A percentile compares a stretch with the other conserved stretches of the same genome.
These are phyloP conservation scores for Torulaspora indica DNA, from an alignment of 805 yeast genomes.

Conservation along the genomic window DNA sequence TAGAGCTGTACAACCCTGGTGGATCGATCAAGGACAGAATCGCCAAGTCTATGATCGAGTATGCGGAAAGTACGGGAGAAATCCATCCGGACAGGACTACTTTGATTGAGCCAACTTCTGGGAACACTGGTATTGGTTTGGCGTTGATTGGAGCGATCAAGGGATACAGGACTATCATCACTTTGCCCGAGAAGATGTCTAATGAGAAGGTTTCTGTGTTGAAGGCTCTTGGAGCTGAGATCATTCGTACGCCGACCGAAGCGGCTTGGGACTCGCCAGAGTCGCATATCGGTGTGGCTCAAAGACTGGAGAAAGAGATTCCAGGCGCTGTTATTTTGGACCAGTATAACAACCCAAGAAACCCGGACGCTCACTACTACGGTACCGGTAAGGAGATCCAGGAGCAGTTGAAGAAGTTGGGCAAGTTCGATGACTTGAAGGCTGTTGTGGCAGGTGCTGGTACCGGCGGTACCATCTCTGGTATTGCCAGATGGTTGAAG, in stretches of 20 bases:
- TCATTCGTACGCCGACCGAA: slow-evolving; percentile 85
- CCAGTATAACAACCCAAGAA: slow-evolving; percentile 72
- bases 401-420: slow-evolving; percentile 54
- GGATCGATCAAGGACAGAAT: slow-evolving; percentile 89
- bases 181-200: slow-evolving; percentile 88
- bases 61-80: slow-evolving; percentile 71
- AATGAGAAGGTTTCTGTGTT: slow-evolving; percentile 84
- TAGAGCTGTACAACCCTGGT: slow-evolving; percentile 82
- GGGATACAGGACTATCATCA: slow-evolving; percentile 82
- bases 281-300: slow-evolving; percentile 85
- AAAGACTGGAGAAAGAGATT: slow-evolving; percentile 71
- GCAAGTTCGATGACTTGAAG: slow-evolving; percentile 51
- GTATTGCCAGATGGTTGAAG: slow-evolving; percentile 72
- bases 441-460: slow-evolving; percentile 90
- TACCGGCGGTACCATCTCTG: slow-evolving; percentile 88
- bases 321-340: slow-evolving; percentile 81
- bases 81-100: slow-evolving; percentile 78
- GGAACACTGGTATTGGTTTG: slow-evolving; percentile 87
- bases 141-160: slow-evolving; percentile 83
- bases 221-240: slow-evolving; percentile 87
- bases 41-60: slow-evolving; percentile 80
- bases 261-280: slow-evolving; percentile 94
- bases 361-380: slow-evolving; percentile 78
- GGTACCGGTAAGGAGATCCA: slow-evolving; percentile 85
- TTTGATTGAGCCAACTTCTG: slow-evolving; percentile 83